phyloP scores from a whole-genome alignment of 2,329 filamentous ascomycete genomes.

The Beauveria australis region DNA sequence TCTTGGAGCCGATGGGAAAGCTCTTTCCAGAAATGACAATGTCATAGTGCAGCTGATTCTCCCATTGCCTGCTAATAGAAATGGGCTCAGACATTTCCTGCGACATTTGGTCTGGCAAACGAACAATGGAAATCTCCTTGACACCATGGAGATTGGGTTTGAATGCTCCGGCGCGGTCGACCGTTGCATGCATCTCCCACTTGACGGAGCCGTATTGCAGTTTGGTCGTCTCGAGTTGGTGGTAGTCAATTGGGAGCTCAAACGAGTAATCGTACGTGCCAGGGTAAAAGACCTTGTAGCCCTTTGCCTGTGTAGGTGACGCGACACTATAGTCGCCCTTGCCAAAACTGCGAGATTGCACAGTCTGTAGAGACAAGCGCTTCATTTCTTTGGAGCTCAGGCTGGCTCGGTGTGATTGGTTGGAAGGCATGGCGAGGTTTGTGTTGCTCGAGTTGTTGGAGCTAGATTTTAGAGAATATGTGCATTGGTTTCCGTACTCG shows the following conservation, averaged over 20 bases:
- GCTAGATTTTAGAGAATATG: conserved; percentile 37
- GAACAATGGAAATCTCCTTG: conserved; percentile 76
- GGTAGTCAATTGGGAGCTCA: conserved; percentile 81
- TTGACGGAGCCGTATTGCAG: conserved; percentile 79
- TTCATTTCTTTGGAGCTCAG: conserved; percentile 44
- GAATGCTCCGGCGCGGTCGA: conserved; percentile 84
- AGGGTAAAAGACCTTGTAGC: conserved; percentile 78
- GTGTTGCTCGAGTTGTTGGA: conserved; percentile 28
- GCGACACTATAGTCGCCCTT: conserved; percentile 65
- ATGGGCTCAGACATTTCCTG: conserved; percentile 89
- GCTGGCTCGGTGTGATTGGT: conserved; percentile 19
- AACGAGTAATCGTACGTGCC: conserved; percentile 64
- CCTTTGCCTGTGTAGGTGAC: conserved; percentile 53
- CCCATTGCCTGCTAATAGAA: conserved; percentile 87
- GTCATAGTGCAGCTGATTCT: conserved; percentile 91
- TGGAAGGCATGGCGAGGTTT: conserved; percentile 20
- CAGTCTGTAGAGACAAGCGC: conserved; percentile 69
- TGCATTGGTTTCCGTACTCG: conserved; percentile 57
- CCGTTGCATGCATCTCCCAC: conserved; percentile 77
- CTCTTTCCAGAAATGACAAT: conserved; percentile 95
- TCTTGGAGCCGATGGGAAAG: conserved; percentile 78
- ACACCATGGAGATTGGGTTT: conserved; percentile 76
- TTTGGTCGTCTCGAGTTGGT: conserved; percentile 80
- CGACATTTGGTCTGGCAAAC: conserved; percentile 78
- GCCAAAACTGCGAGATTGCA: conserved; percentile 75